A percentile compares a stretch with the other conserved stretches of the same genome.
Conservation (phyloP, 129 eudicot species). For the Arctium minus region DNA sequence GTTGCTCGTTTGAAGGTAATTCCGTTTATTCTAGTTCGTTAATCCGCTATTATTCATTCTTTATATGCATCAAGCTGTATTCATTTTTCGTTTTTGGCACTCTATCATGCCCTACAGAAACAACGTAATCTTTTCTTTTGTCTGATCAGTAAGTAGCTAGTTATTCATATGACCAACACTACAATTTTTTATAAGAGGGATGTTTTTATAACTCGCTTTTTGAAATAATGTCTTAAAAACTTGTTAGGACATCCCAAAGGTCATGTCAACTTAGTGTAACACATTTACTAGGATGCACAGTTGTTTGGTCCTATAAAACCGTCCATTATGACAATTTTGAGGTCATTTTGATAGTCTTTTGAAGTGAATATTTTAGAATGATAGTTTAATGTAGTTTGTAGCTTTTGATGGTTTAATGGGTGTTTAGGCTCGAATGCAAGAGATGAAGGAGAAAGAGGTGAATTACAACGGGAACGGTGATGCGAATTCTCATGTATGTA, state of each 20-base stretch:
- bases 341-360: not conserved
- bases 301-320: not conserved
- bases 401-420: not conserved
- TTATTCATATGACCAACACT: not conserved
- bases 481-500: slow-evolving; percentile 77
- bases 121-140: not conserved
- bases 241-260: not conserved
- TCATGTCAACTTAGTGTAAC: no score
- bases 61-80: not conserved
- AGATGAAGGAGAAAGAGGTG: slow-evolving; percentile 90
- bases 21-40: not conserved
- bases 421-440: slow-evolving; percentile 89
- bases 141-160: not conserved
- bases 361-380: not conserved
- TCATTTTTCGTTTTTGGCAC: not conserved
- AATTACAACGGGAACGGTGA: slow-evolving; percentile 57
- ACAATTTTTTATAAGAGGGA: not conserved
- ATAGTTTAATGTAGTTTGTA: not conserved
- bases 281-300: not conserved
- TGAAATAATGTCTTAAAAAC: not conserved
- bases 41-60: not conserved
- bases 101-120: not conserved
- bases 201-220: no score
- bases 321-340: not conserved
- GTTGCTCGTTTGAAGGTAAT: slow-evolving; percentile 79